Percentiles rank a stretch among this genome's conserved stretches.
These are phyloP conservation scores for Phlebopus sp. DNA, from an alignment of 1,284 basidiomycete species.

Conservation along the genomic window DNA sequence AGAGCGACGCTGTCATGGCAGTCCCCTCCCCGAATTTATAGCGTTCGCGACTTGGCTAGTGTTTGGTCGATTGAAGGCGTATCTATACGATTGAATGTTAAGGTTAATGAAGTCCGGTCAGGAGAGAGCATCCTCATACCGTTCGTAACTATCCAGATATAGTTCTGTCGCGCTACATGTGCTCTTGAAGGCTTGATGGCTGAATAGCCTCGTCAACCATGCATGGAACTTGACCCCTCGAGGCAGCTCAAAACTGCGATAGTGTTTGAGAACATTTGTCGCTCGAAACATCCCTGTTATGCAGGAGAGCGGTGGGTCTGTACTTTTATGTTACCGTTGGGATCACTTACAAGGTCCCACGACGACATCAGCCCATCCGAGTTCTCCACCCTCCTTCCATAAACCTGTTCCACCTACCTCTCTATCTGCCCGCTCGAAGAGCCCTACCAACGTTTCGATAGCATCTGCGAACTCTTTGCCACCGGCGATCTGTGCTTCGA, in stretches of 20 bases:
- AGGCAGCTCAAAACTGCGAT: constrained; percentile 62
- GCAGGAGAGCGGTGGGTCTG: neutral
- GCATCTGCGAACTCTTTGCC: constrained; percentile 58
- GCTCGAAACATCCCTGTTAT: constrained; percentile 63
- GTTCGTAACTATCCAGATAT: constrained; percentile 76
- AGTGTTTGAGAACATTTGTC: constrained; percentile 64
- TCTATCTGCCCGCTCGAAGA: constrained; percentile 58
- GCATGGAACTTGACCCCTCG: constrained; percentile 45
- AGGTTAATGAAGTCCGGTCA: neutral
- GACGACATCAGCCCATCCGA: constrained; percentile 70
- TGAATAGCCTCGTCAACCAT: constrained; percentile 56
- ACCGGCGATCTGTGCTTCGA: constrained; percentile 50
- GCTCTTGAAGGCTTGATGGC: constrained; percentile 60
- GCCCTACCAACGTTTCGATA: constrained; percentile 50
- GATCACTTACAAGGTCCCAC: constrained; percentile 67
- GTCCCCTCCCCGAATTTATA: constrained; percentile 57
- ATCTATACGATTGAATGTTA: constrained; percentile 38
- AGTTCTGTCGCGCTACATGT: constrained; percentile 72
- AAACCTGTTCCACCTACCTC: constrained; percentile 48
- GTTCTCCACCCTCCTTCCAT: constrained; percentile 54
- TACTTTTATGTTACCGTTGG: neutral
- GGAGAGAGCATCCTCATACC: constrained; percentile 39
- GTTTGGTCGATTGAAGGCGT: constrained; percentile 70
- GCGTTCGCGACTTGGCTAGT: constrained; percentile 72
- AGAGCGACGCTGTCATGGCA: constrained; percentile 45